phyloP scores from a whole-genome alignment of 129 eudicot genomes.

The Dittrichia graveolens region DNA sequence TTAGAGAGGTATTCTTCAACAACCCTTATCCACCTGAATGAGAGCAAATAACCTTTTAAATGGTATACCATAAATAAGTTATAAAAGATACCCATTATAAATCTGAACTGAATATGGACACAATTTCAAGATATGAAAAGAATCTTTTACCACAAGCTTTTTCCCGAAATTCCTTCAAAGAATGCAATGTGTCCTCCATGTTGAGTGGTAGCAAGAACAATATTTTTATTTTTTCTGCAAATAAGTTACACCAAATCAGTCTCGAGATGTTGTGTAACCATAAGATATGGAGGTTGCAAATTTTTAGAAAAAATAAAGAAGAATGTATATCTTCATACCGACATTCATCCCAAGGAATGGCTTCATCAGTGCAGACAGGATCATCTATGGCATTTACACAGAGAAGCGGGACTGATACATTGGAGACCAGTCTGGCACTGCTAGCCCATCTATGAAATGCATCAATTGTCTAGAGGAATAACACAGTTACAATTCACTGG shows the following conservation, averaged over 20 bases:
- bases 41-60: too few relatives aligned
- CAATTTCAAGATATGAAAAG: not conserved
- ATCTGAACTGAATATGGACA: not conserved
- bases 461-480: conserved; percentile 65
- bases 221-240: conserved; percentile 65
- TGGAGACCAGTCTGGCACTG: conserved; percentile 61
- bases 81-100: not conserved
- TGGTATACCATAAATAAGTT: too few relatives aligned
- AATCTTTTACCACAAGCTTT: conserved; percentile 62
- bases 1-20: conserved; percentile 67
- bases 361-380: conserved; percentile 91
- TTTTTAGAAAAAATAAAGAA: not conserved
- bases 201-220: conserved; percentile 83
- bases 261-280: conserved; percentile 2
- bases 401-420: conserved; percentile 85
- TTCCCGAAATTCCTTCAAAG: conserved; percentile 81
- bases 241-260: conserved; percentile 22
- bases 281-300: not conserved
- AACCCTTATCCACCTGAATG: conserved; percentile 91
- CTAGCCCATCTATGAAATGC: conserved; percentile 80
- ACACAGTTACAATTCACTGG: conserved; percentile 9
- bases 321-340: conserved; percentile 39
- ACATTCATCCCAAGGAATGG: conserved; percentile 97
- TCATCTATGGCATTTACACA: conserved; percentile 89
- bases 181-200: conserved; percentile 95